Evolutionary conservation across 208 protist species (phyloP), one percentile per base, ranked within the genome.

Genomic region (Porcisia hertigi): DNA sequence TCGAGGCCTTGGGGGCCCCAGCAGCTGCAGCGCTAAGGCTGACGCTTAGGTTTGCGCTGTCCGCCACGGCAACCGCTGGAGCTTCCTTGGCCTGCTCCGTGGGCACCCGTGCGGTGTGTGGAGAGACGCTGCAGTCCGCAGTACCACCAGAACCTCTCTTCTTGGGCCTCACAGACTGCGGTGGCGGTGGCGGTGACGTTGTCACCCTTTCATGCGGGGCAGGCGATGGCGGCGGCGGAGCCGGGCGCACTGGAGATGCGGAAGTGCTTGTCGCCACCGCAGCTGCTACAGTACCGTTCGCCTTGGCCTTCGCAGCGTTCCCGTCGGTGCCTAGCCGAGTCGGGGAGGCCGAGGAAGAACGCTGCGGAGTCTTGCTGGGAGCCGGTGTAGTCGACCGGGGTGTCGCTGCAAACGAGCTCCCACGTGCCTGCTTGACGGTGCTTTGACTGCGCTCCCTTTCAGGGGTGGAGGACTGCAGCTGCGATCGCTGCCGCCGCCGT

Each of bases 221-320:
- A 63, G 77, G 77, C 23, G 71, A 65, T 53, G 77, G 60, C 57
- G 76, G 76, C 23, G 77, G 77, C 25, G 77, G 53, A n/a, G 77
- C 55, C 39, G 65, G 71, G 12, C 30, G 71, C n/a, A 45, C 71
- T 25, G 77, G 71, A 25, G 77, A 73, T 16, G 63, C 77, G n/a
- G 55, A n/a, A 34, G 53, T 62, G 43, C 52, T 63, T 39, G 5
- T 34, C 36, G 39, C n/a, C 12, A 18, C 7, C 20, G 53, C 49
- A 3, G 69, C 20, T 2, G 45, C 36, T 49, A 39, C 36, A 3
- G 16, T 7, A 49, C 41, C 9, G 25, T 25, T 43, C 23, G 49
- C 41, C 34, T 58, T 78, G 23, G 25, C 57, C 2, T 41, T 69
- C 16, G 43, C 41, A 20, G n/a, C 25, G 16, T 3, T n/a, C 63